Percentiles rank a stretch among this genome's conserved stretches.
These are phyloP conservation scores for Trichoderma orchidacearum DNA, from an alignment of 495 filamentous ascomycete genomes.

Conservation along the genomic window DNA sequence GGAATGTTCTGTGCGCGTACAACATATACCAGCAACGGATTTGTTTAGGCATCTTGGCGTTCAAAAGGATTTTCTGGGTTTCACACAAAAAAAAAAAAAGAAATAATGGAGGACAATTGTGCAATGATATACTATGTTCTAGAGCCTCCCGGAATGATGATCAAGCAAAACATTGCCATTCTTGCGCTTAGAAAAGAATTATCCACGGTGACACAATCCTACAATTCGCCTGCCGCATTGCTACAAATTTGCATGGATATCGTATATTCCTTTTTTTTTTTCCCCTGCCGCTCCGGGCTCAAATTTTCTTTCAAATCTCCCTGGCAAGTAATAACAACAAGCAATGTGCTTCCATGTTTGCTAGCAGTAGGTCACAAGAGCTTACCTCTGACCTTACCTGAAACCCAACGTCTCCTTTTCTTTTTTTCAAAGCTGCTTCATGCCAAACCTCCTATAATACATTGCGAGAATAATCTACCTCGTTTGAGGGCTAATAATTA, in stretches of 20 bases:
- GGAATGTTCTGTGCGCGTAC: neutral
- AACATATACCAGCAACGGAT: constrained; percentile 6
- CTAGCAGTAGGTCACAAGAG: constrained; percentile 17
- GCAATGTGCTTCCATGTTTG: constrained; percentile 8
- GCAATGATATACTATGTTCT: constrained; percentile 3
- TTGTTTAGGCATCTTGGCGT: constrained; percentile 17
- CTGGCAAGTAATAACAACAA: constrained; percentile 1
- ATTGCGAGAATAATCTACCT: neutral
- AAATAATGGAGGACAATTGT: constrained; percentile 5
- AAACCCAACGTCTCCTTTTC: too few species aligned
- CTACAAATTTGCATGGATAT: neutral
- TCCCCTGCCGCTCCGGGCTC: neutral
- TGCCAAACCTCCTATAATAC: neutral
- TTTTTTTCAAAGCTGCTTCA: neutral
- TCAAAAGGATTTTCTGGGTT: constrained; percentile 19
- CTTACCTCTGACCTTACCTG: constrained; percentile 66
- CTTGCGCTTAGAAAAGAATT: too few species aligned
- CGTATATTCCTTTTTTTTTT: neutral
- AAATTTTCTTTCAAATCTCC: neutral
- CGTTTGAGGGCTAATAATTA: neutral
- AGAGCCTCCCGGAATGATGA: neutral
- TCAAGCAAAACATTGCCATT: constrained; percentile 3
- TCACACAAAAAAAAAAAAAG: constrained; percentile 9
- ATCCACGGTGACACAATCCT: neutral
- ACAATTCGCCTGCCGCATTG: neutral